Evolutionary conservation across 371 early-diverging fungal genomes (phyloP).

Genomic region (Mucor sp.): DNA sequence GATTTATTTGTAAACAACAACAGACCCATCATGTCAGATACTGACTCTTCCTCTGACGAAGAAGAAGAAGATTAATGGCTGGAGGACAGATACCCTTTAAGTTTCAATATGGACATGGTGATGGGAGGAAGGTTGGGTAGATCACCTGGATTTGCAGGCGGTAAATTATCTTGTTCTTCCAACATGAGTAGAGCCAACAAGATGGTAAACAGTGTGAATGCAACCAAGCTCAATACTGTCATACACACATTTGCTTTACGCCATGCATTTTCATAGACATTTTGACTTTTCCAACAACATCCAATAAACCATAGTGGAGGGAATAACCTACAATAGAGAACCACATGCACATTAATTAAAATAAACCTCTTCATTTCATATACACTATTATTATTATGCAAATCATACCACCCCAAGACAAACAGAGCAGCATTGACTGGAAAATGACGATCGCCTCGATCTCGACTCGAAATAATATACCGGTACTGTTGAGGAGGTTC

Average conservation of each 20-base stretch:
- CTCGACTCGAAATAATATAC: neutral
- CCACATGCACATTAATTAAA: too few species aligned
- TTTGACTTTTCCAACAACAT: constrained; percentile 13
- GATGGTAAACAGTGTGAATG: neutral
- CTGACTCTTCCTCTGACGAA: constrained; percentile 24
- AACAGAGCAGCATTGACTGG: constrained; percentile 14
- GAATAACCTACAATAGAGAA: constrained; percentile 8
- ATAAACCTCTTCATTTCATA: neutral
- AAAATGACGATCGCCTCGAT: constrained; percentile 3
- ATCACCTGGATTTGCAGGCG: constrained; percentile 4
- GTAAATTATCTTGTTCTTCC: neutral
- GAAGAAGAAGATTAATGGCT: constrained; percentile 23
- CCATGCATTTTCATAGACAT: constrained; percentile 25
- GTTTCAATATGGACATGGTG: neutral
- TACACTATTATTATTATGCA: neutral
- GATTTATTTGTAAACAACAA: constrained; percentile 72
- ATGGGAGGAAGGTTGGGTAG: neutral
- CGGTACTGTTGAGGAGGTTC: neutral
- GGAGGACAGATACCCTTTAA: neutral
- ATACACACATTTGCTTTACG: constrained; percentile 15
- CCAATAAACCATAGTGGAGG: constrained; percentile 26
- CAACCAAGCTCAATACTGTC: constrained; percentile 8
- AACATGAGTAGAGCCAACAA: neutral
- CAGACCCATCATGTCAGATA: constrained; percentile 50
- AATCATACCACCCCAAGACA: constrained; percentile 22